These are phyloP conservation scores for Diaporthe caulivora DNA, from an alignment of 2,329 filamentous ascomycete species.

Conservation along the genomic window DNA sequence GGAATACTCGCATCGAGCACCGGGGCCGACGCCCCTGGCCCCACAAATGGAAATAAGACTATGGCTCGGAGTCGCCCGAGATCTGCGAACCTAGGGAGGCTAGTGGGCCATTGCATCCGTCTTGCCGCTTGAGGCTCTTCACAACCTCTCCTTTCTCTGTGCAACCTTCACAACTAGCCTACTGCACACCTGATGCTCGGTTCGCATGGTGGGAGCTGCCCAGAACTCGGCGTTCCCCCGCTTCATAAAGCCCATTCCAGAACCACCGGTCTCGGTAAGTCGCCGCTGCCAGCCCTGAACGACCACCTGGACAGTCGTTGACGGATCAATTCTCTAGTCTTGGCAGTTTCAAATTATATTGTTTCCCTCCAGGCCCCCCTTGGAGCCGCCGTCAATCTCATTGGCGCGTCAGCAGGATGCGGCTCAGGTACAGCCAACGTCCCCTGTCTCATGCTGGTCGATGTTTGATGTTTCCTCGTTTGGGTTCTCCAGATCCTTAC, in stretches of 20 bases:
- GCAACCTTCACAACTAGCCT: conserved; percentile 16
- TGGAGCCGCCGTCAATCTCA: conserved; percentile 16
- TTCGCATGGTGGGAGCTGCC: conserved; percentile 5
- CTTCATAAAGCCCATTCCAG: neutral
- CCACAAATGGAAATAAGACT: conserved; percentile 19
- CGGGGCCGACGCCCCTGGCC: conserved; percentile 27
- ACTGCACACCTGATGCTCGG: conserved; percentile 15
- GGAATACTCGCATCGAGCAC: conserved; percentile 1
- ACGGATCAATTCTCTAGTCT: conserved; percentile 36
- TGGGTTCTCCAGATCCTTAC: conserved; percentile 27
- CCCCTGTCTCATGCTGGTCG: conserved; percentile 35
- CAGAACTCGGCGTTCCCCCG: neutral
- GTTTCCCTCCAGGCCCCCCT: conserved; percentile 19
- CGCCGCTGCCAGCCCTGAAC: conserved; percentile 8
- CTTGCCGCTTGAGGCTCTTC: conserved; percentile 32
- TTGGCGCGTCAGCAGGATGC: conserved; percentile 35
- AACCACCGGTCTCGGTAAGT: neutral
- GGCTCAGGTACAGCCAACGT: conserved; percentile 31
- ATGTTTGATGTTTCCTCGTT: conserved; percentile 39
- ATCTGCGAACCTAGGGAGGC: conserved; percentile 27
- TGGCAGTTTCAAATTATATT: conserved; percentile 39
- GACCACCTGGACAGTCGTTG: conserved; percentile 5
- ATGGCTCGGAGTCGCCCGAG: conserved; percentile 37
- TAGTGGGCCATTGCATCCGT: conserved; percentile 4
- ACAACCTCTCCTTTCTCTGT: neutral